These are phyloP conservation scores for Metarhizium rileyi DNA, from an alignment of 2,329 filamentous ascomycete genomes.

Conservation along the genomic window DNA sequence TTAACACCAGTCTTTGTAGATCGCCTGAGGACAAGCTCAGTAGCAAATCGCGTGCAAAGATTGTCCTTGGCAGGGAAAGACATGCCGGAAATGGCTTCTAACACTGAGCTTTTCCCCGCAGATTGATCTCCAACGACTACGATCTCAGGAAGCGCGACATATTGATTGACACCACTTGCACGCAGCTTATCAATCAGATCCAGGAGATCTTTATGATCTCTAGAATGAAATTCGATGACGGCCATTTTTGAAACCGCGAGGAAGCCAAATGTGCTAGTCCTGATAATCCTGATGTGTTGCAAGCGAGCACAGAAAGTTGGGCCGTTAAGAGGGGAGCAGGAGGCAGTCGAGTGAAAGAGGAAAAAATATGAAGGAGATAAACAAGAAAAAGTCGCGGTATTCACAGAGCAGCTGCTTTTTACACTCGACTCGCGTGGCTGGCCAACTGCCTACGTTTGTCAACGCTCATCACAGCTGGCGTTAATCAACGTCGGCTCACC, in stretches of 20 bases:
- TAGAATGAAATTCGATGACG: constrained; percentile 4
- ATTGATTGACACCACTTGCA: constrained; percentile 3
- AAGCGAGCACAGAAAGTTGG: not conserved
- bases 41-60: constrained; percentile 53
- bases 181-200: constrained; percentile 9
- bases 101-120: constrained; percentile 53
- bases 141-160: constrained; percentile 33
- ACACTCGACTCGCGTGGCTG: not conserved
- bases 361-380: not conserved
- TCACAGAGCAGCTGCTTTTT: not conserved
- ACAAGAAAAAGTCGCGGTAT: not conserved
- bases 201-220: constrained; percentile 7
- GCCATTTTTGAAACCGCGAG: not conserved
- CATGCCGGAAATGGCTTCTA: constrained; percentile 53
- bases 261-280: not conserved
- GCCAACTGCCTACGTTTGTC: not conserved
- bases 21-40: constrained; percentile 49
- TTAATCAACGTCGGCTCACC: not conserved
- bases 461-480: not conserved
- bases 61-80: constrained; percentile 48
- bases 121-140: constrained; percentile 53
- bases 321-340: no score
- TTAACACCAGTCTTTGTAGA: constrained; percentile 21
- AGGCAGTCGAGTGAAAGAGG: not conserved
- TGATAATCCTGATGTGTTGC: not conserved